A percentile compares a stretch with the other conserved stretches of the same genome.
Conservation (phyloP, 1,139 yeast species). For the Sugiyamaella sp. region DNA sequence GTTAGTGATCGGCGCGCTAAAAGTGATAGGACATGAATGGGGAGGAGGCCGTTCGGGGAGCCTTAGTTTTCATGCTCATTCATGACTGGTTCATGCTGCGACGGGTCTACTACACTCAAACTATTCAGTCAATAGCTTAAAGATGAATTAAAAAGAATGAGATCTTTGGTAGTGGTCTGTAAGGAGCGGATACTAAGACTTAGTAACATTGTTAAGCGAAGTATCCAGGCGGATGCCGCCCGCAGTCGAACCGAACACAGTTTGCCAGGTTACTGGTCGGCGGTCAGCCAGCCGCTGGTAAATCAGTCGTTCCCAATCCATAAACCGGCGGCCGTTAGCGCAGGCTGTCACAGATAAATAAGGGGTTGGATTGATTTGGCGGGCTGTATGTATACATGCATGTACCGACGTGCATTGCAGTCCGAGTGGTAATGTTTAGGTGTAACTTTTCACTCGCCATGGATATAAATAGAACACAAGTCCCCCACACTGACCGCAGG, state of each 20-base stretch:
- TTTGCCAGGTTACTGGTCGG: no score
- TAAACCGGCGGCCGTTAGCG: no score
- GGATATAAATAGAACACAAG: constrained; percentile 13
- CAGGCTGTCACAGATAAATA: neutral
- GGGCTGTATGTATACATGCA: neutral
- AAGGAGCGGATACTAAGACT: no score
- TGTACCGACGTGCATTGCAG: constrained; percentile 1
- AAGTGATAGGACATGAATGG: constrained; percentile 2
- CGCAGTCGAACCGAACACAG: neutral
- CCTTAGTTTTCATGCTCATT: neutral
- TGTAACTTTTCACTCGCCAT: neutral
- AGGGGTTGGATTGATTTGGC: neutral
- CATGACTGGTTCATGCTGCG: neutral
- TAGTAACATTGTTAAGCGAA: no score
- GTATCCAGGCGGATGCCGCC: no score
- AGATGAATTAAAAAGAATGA: neutral
- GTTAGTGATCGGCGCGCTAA: constrained; percentile 8
- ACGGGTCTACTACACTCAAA: no score
- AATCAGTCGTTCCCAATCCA: no score
- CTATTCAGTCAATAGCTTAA: neutral
- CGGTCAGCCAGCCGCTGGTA: neutral
- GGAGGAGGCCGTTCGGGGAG: neutral
- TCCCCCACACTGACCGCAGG: neutral
- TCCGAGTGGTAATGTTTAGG: neutral
- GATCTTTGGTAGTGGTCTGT: neutral